Base-by-base conservation (phyloP, 2,329 filamentous ascomycete species). In the Aspergillus fructus region DNA sequence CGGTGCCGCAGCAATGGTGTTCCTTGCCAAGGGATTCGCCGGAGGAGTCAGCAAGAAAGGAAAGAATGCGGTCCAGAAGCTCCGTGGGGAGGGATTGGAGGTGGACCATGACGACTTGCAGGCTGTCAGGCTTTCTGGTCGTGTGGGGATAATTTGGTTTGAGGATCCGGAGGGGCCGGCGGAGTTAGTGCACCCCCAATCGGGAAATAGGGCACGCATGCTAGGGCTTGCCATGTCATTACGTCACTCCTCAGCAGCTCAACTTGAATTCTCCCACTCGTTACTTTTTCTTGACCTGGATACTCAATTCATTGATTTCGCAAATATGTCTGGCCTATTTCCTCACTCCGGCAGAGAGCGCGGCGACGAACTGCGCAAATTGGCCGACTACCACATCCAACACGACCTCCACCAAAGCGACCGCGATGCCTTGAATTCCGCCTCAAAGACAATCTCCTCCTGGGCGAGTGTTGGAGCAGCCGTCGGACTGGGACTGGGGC, bases 401-500 rank as follows among this genome's bases (percentile, higher is more conserved):
- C 78, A 85, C 58, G 83, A 87, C 64, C 77, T 86, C 39, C 76
- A 74, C n/a, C 73, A 81, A 49, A 76, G 79, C 24, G 87, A 89
- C 67, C 85, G 86, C 50, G 80, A 85, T 37, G 77, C 78, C 0
- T 76, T 89, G 17, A 75, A 79, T 43, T 77, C 71, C 17, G 86
- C 86, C 5, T 84, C 84, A 5, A 70, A 68, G 6, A 84, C 81
- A 56, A 78, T 89, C 27, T 78, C 78, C 8, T 77, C 74, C 1
- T 81, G 85, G 64, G 80, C 86, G 1, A 77, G 79, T 4, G 64
- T 88, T 56, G 87, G 86, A 34, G 86, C 85, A 1, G 67, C 84
- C 5, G 60, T 86, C 2, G 87, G 87, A 3, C 68, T 89, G 2
- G 82, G 81, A 0, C 74, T 89, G 0, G 85, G 85, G 3, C 61